Conservation (phyloP, 805 yeast species). For the Metschnikowia cubensis region DNA sequence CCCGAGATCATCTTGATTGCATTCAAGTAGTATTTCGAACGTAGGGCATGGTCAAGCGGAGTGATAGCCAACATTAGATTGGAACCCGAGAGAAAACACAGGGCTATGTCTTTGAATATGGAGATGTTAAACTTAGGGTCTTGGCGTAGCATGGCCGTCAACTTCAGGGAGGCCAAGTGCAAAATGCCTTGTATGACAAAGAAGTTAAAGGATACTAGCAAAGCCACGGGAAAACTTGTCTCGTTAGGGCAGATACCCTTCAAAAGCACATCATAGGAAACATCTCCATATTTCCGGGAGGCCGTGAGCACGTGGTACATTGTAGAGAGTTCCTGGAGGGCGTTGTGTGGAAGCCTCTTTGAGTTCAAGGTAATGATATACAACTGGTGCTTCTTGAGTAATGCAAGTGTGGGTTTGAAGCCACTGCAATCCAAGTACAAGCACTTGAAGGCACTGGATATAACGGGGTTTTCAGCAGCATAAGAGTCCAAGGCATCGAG, state of each 20-base stretch:
- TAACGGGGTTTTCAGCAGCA: background rate
- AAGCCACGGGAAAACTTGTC: background rate
- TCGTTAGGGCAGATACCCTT: constrained; percentile 3
- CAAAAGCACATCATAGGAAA: constrained; percentile 6
- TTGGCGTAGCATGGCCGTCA: constrained; percentile 6
- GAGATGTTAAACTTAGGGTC: background rate
- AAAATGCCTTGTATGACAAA: constrained; percentile 17
- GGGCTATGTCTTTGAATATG: constrained; percentile 10
- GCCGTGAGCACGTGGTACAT: constrained; percentile 9
- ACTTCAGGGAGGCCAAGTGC: constrained; percentile 11
- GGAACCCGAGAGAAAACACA: constrained; percentile 6
- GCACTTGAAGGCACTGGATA: constrained; percentile 13
- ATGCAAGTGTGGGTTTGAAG: background rate
- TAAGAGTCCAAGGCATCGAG: background rate
- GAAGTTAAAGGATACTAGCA: constrained; percentile 13
- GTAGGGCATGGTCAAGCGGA: constrained; percentile 1
- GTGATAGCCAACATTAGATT: constrained; percentile 7
- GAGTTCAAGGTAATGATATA: constrained; percentile 11
- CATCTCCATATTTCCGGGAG: background rate
- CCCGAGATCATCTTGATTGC: constrained; percentile 15
- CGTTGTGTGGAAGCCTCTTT: constrained; percentile 4
- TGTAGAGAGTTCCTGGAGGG: constrained; percentile 14
- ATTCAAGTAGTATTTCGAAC: constrained; percentile 12
- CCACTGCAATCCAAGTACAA: constrained; percentile 4
- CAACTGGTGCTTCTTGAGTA: constrained; percentile 13